Conservation (phyloP, 495 filamentous ascomycete genomes). For the Articulospora tetracladia region DNA sequence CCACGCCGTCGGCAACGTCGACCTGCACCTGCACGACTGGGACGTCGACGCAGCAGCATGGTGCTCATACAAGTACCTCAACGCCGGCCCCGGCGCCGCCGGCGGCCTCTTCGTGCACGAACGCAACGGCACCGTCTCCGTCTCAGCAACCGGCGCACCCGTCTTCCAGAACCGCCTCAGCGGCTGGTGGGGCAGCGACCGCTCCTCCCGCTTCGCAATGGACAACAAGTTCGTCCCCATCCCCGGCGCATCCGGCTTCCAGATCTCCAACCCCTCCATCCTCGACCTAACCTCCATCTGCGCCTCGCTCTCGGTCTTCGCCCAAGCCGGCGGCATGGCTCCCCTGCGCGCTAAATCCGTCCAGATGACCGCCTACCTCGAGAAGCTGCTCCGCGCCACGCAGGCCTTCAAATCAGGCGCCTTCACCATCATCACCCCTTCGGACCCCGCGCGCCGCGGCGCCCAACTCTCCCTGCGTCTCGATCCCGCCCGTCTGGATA, state of each 20-base stretch:
- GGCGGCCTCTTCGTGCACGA: constrained; percentile 86
- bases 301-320: constrained; percentile 78
- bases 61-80: constrained; percentile 98
- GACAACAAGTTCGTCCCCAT: constrained; percentile 72
- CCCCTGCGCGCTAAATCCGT: constrained; percentile 72
- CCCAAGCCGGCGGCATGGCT: constrained; percentile 62
- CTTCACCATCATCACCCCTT: constrained; percentile 80
- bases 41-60: constrained; percentile 94
- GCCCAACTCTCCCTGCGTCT: constrained; percentile 83
- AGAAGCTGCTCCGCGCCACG: constrained; percentile 55
- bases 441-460: constrained; percentile 65
- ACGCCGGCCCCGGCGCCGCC: constrained; percentile 84
- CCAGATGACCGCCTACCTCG: constrained; percentile 74
- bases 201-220: constrained; percentile 74
- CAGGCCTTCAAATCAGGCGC: constrained; percentile 34
- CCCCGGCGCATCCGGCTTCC: constrained; percentile 63
- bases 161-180: constrained; percentile 38
- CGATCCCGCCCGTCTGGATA: constrained; percentile 59
- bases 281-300: constrained; percentile 65
- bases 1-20: constrained; percentile 90
- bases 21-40: constrained; percentile 82
- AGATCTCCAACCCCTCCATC: constrained; percentile 64
- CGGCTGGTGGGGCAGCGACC: constrained; percentile 92
- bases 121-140: constrained; percentile 56
- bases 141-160: constrained; percentile 28